Evolutionary conservation across 257 asterid genomes (phyloP).

Genomic region (Scutellaria baicalensis): DNA sequence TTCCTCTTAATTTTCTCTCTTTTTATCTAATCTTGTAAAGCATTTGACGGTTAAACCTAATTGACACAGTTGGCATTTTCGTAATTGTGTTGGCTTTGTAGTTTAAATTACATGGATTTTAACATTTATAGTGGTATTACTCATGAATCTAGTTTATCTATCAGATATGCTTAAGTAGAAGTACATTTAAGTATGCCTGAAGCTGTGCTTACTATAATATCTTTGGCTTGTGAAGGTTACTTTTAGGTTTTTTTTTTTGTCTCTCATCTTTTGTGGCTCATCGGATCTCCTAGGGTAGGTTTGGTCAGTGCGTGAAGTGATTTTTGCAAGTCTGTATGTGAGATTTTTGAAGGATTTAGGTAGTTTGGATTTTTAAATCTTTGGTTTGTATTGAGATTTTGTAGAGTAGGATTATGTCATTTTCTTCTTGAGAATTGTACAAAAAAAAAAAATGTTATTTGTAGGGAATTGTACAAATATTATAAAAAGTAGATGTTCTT

Average conservation of each 20-base stretch:
- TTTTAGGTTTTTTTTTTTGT: not conserved
- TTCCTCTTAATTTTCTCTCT: not conserved
- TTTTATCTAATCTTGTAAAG: not conserved
- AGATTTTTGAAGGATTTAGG: too few relatives aligned
- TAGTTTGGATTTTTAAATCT: too few relatives aligned
- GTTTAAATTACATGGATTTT: not conserved
- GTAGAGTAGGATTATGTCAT: too few relatives aligned
- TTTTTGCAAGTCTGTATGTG: too few relatives aligned
- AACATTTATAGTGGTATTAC: not conserved
- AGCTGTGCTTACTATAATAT: not conserved
- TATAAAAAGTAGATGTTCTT: too few relatives aligned
- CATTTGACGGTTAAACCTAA: not conserved
- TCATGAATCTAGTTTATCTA: not conserved
- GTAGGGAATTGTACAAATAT: too few relatives aligned
- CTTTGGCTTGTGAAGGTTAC: not conserved
- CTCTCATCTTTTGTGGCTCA: not conserved
- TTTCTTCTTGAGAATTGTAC: too few relatives aligned
- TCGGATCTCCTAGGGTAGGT: not conserved
- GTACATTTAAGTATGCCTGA: slow-evolving; percentile 2
- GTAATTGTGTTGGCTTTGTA: slow-evolving; percentile 1
- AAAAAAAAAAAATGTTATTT: too few relatives aligned
- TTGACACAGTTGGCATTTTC: not conserved
- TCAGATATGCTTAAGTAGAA: not conserved
- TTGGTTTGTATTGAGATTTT: too few relatives aligned
- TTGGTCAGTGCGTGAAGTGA: too few relatives aligned